These are phyloP conservation scores for Diplodia seriata DNA, from an alignment of 2,329 filamentous ascomycete species.

Conservation along the genomic window DNA sequence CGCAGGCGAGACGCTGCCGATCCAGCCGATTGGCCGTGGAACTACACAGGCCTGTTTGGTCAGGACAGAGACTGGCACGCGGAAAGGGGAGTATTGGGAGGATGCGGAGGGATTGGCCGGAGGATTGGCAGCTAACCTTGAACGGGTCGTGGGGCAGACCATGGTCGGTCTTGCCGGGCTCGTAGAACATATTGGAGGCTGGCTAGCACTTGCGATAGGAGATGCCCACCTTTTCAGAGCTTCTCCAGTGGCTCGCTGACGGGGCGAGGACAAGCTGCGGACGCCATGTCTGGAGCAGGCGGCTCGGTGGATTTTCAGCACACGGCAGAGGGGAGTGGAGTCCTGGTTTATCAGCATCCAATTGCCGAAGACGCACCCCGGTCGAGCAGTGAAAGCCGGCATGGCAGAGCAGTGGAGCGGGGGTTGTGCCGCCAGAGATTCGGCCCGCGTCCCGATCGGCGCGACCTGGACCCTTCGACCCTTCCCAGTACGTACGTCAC, in stretches of 20 bases:
- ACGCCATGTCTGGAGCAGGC: background rate
- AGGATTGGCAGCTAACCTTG: slow-evolving; percentile 51
- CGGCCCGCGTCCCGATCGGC: slow-evolving; percentile 15
- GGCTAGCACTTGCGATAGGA: background rate
- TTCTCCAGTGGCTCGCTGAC: background rate
- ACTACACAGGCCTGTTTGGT: slow-evolving; percentile 60
- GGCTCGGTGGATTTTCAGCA: background rate
- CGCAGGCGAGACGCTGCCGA: slow-evolving; percentile 60
- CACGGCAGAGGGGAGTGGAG: background rate
- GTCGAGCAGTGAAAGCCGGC: background rate
- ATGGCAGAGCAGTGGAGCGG: slow-evolving; percentile 18
- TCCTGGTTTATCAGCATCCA: background rate
- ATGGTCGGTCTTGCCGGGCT: slow-evolving; percentile 61
- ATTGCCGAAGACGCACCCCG: slow-evolving; percentile 5
- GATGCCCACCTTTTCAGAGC: background rate
- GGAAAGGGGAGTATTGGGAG: background rate
- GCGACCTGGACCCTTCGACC: background rate
- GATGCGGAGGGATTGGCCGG: background rate
- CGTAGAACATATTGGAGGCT: slow-evolving; percentile 56
- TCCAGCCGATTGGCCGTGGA: slow-evolving; percentile 69
- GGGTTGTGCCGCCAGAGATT: slow-evolving; percentile 5
- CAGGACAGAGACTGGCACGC: background rate
- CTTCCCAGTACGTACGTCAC: background rate
- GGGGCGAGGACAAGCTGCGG: background rate
- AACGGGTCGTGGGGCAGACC: slow-evolving; percentile 62